Percentiles rank a stretch among this genome's conserved stretches.
Evolutionary conservation across 2,329 filamentous ascomycete genomes (phyloP).

Genomic region (Ceratocystis ficicola): DNA sequence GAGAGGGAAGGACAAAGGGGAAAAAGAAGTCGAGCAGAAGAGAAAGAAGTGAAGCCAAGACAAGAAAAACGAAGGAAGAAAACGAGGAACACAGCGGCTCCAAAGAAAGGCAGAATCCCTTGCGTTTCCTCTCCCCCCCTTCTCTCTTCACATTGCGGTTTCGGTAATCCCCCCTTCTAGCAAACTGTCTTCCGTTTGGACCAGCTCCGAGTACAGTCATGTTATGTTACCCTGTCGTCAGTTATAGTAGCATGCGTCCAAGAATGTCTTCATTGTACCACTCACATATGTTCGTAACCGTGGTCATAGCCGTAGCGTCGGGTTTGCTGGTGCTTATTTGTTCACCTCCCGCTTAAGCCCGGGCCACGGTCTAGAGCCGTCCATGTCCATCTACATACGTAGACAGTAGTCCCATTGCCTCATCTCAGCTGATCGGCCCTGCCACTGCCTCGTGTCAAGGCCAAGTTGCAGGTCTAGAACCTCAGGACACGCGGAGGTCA

Average conservation of each 20-base stretch:
- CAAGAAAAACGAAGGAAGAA: slow-evolving; percentile 3
- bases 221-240: not conserved
- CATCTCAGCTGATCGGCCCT: slow-evolving; percentile 4
- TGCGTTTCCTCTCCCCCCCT: not conserved
- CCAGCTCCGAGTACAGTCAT: not conserved
- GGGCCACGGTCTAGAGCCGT: not conserved
- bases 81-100: too few species aligned
- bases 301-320: not conserved
- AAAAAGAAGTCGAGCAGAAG: not conserved
- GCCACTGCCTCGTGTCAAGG: not conserved
- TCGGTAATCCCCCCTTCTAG: not conserved
- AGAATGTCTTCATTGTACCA: not conserved
- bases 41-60: not conserved
- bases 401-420: not conserved
- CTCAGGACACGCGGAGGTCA: not conserved
- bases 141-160: not conserved
- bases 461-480: slow-evolving; percentile 3
- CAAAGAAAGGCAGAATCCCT: not conserved
- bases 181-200: not conserved
- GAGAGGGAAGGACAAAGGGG: too few species aligned
- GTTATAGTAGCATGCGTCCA: not conserved
- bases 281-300: not conserved
- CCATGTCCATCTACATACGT: not conserved
- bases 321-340: not conserved
- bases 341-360: not conserved